A percentile compares a stretch with the other conserved stretches of the same genome.
Conservation (phyloP, 768 basidiomycete genomes). For the Amanita polypyramis region DNA sequence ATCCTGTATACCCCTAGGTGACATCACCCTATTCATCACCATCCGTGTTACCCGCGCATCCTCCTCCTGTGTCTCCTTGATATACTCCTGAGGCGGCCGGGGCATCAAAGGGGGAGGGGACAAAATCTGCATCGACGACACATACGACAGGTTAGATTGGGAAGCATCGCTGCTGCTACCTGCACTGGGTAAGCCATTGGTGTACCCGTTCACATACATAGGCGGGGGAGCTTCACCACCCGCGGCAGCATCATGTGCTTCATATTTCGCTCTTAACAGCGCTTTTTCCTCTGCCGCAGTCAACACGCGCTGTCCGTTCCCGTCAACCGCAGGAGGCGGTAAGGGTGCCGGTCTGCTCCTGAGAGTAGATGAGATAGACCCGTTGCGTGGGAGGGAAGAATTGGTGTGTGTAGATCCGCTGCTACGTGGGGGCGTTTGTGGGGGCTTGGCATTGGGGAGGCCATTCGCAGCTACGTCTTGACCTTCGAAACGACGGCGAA, state of each 20-base stretch:
- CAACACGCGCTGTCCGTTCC: slow-evolving; percentile 23
- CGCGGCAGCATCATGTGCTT: slow-evolving; percentile 34
- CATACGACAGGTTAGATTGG: slow-evolving; percentile 10
- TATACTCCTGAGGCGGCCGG: slow-evolving; percentile 69
- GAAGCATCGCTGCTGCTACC: not conserved
- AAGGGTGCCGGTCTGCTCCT: slow-evolving; percentile 24
- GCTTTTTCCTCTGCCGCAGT: slow-evolving; percentile 80
- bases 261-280: slow-evolving; percentile 51
- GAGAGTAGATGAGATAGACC: slow-evolving; percentile 11
- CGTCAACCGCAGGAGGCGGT: slow-evolving; percentile 18
- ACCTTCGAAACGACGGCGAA: slow-evolving; percentile 46
- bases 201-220: slow-evolving; percentile 18
- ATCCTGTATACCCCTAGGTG: slow-evolving; percentile 10
- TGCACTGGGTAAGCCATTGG: not conserved
- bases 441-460: slow-evolving; percentile 8
- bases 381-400: slow-evolving; percentile 10
- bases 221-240: slow-evolving; percentile 11
- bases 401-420: slow-evolving; percentile 12
- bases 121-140: slow-evolving; percentile 10
- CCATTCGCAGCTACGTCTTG: slow-evolving; percentile 28
- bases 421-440: slow-evolving; percentile 13
- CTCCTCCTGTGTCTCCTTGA: slow-evolving; percentile 72
- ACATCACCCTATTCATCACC: slow-evolving; percentile 22
- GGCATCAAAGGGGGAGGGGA: slow-evolving; percentile 65
- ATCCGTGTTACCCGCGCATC: slow-evolving; percentile 45